Evolutionary conservation across 306 rosid genomes (phyloP).

Genomic region (Vigna unguiculata): DNA sequence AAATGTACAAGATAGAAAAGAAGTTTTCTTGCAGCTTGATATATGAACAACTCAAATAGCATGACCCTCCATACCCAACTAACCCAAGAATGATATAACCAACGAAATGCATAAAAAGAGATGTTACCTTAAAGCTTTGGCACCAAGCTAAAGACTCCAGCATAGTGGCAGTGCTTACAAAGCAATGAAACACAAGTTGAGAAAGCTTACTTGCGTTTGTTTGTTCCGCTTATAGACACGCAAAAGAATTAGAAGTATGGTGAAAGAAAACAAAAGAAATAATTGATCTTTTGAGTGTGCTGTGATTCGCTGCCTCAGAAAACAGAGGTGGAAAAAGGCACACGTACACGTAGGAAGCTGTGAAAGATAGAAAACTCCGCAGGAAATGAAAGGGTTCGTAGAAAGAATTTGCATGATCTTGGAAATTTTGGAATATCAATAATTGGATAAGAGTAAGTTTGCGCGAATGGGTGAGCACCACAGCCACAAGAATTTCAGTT

Average conservation of each 20-base stretch:
- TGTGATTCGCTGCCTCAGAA: conserved; percentile 32
- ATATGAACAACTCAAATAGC: neutral
- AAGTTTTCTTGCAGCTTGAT: neutral
- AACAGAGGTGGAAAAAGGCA: conserved; percentile 59
- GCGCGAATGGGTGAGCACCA: conserved; percentile 25
- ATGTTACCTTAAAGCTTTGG: conserved; percentile 72
- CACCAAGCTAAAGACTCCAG: conserved; percentile 66
- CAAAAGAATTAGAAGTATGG: conserved; percentile 30
- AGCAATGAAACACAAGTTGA: conserved; percentile 52
- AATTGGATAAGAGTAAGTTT: neutral
- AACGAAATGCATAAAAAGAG: neutral
- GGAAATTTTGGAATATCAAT: neutral
- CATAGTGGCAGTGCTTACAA: conserved; percentile 64
- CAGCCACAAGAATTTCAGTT: conserved; percentile 12
- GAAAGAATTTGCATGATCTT: conserved; percentile 35
- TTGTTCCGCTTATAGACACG: conserved; percentile 39
- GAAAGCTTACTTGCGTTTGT: conserved; percentile 51
- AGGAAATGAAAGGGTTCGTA: conserved; percentile 23
- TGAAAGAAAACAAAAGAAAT: conserved; percentile 23
- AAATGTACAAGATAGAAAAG: neutral
- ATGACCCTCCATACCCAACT: conserved; percentile 11
- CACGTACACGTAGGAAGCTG: conserved; percentile 56
- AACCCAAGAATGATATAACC: conserved; percentile 14
- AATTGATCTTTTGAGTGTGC: conserved; percentile 37
- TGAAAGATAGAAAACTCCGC: conserved; percentile 17